Conservation (phyloP, 2,329 filamentous ascomycete species). For the Penicillium decumbens region DNA sequence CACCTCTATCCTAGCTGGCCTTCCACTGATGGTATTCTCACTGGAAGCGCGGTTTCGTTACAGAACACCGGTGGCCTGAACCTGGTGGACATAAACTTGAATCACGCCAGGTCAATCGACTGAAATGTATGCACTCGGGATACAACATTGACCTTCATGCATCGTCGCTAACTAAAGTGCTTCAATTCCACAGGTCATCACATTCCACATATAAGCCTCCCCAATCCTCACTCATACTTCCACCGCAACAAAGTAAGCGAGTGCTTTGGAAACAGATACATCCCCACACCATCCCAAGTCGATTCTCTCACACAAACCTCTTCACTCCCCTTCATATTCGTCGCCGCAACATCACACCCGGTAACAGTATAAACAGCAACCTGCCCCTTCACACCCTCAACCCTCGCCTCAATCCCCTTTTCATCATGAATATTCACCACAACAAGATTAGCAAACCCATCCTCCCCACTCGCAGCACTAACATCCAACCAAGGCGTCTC, state of each 20-base stretch:
- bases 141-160: no score
- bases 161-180: neutral
- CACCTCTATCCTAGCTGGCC: no score
- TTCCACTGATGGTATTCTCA: no score
- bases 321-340: slow-evolving; percentile 60
- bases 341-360: slow-evolving; percentile 53
- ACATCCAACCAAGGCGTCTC: slow-evolving; percentile 60
- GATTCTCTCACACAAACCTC: slow-evolving; percentile 59
- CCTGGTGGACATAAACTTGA: no score
- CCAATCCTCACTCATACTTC: slow-evolving; percentile 34
- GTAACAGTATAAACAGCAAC: slow-evolving; percentile 62
- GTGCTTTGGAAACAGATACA: slow-evolving; percentile 64
- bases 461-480: slow-evolving; percentile 43
- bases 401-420: slow-evolving; percentile 54
- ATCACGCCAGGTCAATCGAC: no score
- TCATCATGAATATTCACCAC: slow-evolving; percentile 69
- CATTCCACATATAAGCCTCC: neutral
- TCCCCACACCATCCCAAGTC: slow-evolving; percentile 59
- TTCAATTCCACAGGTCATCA: neutral
- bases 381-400: slow-evolving; percentile 53
- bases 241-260: slow-evolving; percentile 64
- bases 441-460: slow-evolving; percentile 60
- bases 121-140: no score
- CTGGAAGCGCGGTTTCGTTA: no score
- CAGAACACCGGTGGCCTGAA: no score